Base-by-base conservation (phyloP, 2,329 filamentous ascomycete species). In the Botrytis sinoallii region DNA sequence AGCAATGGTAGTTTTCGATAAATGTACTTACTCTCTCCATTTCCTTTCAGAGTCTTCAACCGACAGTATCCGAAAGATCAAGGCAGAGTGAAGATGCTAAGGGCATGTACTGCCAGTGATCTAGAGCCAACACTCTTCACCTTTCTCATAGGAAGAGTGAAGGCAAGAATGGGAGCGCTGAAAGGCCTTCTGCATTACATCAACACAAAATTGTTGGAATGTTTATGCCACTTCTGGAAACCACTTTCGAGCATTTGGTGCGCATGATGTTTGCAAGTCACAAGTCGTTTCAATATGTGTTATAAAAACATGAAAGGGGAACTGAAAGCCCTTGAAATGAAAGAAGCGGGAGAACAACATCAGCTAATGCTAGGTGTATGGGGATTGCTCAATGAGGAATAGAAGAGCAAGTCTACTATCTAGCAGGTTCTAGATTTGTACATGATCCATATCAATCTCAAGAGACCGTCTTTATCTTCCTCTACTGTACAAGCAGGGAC, bases 51-150 rank as follows among this genome's bases (percentile, higher is more conserved):
- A 55, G 5, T 16, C 5, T n/a, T 25, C n/a, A n/a, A n/a, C 8
- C n/a, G 12, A n/a, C 2, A 16, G 12, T n/a, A 2, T 16, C 12
- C 25, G 14, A 1, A n/a, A 14, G 2, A n/a, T n/a, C 48, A 14
- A 55, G 5, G 4, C 25, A n/a, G 48, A 55, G 48, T 52, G 10
- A 52, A 52, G 22, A n/a, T 52, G 48, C 48, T 52, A 52, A 52
- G 3, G 5, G 0, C 10, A n/a, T n/a, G 12, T 55, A 55, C 1
- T n/a, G 25, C 25, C 12, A n/a, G 6, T 0, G n/a, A n/a, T 16
- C 12, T 7, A 16, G 48, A 55, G 48, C 25, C 25, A 1, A 42
- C 16, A 29, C 4, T 18, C 18, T 42, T 57, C 6, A 4, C 8
- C 8, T 22, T 29, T 2, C 10, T 10, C 2, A 42, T 40, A 32